Evolutionary conservation across 164 flowering plant genomes (phyloP).

Genomic region (Annona cherimola): DNA sequence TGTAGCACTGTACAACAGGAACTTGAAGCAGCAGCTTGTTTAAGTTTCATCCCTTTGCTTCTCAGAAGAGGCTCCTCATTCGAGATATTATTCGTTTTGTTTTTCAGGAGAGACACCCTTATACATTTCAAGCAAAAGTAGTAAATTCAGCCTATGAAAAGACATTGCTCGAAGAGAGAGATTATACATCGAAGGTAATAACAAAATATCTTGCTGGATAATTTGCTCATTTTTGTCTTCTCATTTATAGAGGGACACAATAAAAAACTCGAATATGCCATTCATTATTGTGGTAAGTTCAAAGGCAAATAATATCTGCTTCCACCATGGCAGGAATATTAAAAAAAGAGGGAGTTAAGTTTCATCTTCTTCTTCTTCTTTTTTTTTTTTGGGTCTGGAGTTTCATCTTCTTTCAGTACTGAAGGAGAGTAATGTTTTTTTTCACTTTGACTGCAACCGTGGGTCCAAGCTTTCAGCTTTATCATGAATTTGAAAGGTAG

Average conservation of each 20-base stretch:
- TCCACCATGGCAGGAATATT: not conserved
- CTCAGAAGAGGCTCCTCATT: too few species aligned
- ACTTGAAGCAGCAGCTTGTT: not conserved
- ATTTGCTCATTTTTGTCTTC: not conserved
- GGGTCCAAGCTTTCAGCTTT: not conserved
- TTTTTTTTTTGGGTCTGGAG: not conserved
- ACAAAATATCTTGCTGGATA: not conserved
- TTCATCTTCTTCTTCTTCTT: not conserved
- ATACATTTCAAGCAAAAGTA: constrained; percentile 22
- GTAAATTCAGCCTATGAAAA: constrained; percentile 20
- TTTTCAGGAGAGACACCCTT: constrained; percentile 28
- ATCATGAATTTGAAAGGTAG: not conserved
- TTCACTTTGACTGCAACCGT: not conserved
- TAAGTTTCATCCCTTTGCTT: not conserved
- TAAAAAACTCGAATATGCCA: not conserved
- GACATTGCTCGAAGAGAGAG: constrained; percentile 23
- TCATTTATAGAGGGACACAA: not conserved
- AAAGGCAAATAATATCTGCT: not conserved
- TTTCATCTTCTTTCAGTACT: not conserved
- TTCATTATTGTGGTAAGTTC: not conserved
- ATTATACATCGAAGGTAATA: constrained; percentile 2
- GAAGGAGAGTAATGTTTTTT: not conserved
- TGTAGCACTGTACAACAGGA: too few species aligned
- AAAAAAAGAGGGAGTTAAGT: not conserved
- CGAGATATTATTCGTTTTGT: not conserved